phyloP scores from a whole-genome alignment of 768 basidiomycete species.

The Lactarius deliciosus region DNA sequence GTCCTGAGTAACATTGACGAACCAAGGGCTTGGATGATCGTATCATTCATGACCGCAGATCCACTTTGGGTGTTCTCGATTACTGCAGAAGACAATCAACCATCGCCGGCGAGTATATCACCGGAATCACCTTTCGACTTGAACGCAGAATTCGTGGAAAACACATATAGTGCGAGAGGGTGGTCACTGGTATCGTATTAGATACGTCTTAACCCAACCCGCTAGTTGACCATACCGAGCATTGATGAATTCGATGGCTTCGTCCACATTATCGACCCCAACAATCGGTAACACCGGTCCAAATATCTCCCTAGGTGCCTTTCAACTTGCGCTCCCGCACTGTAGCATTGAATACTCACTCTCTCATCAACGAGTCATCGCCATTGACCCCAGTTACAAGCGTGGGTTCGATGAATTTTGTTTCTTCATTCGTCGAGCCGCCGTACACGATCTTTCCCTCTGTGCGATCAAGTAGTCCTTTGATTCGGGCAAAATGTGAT shows the following conservation, averaged over 20 bases:
- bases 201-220: background rate
- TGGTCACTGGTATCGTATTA: conserved; percentile 50
- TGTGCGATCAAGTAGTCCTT: conserved; percentile 60
- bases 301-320: conserved; percentile 65
- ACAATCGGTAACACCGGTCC: conserved; percentile 80
- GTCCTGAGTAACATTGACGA: conserved; percentile 29
- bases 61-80: conserved; percentile 72
- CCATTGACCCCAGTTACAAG: conserved; percentile 59
- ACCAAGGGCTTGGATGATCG: conserved; percentile 60
- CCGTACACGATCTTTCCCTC: conserved; percentile 66
- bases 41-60: conserved; percentile 67
- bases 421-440: conserved; percentile 57
- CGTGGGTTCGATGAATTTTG: conserved; percentile 68
- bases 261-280: conserved; percentile 66
- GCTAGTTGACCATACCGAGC: conserved; percentile 39
- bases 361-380: conserved; percentile 74
- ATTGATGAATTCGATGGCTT: conserved; percentile 69
- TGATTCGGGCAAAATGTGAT: conserved; percentile 58
- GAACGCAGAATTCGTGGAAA: conserved; percentile 56
- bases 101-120: background rate
- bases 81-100: conserved; percentile 42
- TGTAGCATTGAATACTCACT: conserved; percentile 45
- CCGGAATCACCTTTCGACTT: conserved; percentile 56
- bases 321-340: background rate
- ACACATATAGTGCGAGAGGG: conserved; percentile 77